Conservation (phyloP, 1,284 basidiomycete species). For the Coniophora puteana region DNA sequence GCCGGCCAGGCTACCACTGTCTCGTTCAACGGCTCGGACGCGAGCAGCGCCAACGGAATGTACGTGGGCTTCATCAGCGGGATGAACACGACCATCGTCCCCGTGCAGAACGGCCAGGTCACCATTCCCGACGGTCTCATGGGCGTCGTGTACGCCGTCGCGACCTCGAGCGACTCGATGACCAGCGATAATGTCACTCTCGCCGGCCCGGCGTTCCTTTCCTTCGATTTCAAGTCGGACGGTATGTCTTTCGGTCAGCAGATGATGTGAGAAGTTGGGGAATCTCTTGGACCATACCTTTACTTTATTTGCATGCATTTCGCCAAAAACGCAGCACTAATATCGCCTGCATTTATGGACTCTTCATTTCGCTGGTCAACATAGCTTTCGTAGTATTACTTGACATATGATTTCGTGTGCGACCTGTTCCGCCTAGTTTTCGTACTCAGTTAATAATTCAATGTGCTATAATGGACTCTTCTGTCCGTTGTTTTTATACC, state of each 20-base stretch:
- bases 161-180: constrained; percentile 12
- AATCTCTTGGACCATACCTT: too few species aligned
- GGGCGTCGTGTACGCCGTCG: constrained; percentile 20
- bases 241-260: too few species aligned
- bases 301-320: too few species aligned
- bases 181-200: constrained; percentile 26
- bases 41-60: constrained; percentile 13
- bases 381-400: too few species aligned
- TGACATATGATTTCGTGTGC: too few species aligned
- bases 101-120: constrained; percentile 18
- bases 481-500: too few species aligned
- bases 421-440: too few species aligned
- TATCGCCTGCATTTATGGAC: too few species aligned
- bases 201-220: constrained; percentile 32
- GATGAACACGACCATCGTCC: constrained; percentile 18
- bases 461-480: too few species aligned
- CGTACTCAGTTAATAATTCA: too few species aligned
- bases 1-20: constrained; percentile 21
- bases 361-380: too few species aligned
- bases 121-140: constrained; percentile 11
- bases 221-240: constrained; percentile 8
- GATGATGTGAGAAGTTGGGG: neutral
- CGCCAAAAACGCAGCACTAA: too few species aligned
- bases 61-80: constrained; percentile 29
- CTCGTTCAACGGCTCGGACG: constrained; percentile 22